A percentile compares a stretch with the other conserved stretches of the same genome.
These are phyloP conservation scores for Ehretia macrophylla DNA, from an alignment of 257 asterid genomes.

Conservation along the genomic window DNA sequence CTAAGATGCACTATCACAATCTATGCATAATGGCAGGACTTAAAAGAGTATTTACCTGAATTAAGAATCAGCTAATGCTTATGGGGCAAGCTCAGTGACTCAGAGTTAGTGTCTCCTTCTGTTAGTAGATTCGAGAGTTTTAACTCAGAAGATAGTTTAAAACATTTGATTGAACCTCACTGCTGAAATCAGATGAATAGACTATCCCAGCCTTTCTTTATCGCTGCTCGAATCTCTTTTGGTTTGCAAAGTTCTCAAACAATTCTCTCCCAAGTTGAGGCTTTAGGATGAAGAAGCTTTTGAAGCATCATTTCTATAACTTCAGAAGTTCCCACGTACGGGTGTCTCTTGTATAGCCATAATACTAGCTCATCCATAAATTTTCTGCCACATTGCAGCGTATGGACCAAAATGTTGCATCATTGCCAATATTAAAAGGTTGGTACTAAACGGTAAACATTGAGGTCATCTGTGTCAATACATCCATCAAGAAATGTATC, in stretches of 20 bases:
- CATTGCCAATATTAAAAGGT: neutral
- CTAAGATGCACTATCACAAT: too few relatives aligned
- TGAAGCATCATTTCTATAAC: conserved; percentile 81
- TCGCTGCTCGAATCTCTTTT: conserved; percentile 57
- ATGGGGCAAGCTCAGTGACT: too few relatives aligned
- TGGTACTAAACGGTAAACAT: too few relatives aligned
- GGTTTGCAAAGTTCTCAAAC: conserved; percentile 59
- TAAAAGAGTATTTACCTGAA: too few relatives aligned
- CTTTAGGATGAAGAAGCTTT: conserved; percentile 57
- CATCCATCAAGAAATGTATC: neutral
- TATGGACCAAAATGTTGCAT: neutral
- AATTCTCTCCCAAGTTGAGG: conserved; percentile 71
- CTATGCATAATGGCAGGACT: too few relatives aligned
- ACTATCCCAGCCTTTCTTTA: conserved; percentile 66
- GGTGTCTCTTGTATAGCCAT: conserved; percentile 56
- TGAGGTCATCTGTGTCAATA: neutral
- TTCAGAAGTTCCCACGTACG: conserved; percentile 60
- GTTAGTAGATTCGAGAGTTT: too few relatives aligned
- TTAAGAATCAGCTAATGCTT: too few relatives aligned
- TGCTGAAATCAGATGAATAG: conserved; percentile 42
- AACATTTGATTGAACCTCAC: neutral
- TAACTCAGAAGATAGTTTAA: too few relatives aligned
- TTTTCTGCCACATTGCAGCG: conserved; percentile 48
- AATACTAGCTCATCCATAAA: conserved; percentile 74
- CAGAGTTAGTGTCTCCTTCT: too few relatives aligned